Base-by-base conservation (phyloP, 352 stramenopile genomes). In the Phytophthora boehmeriae region DNA sequence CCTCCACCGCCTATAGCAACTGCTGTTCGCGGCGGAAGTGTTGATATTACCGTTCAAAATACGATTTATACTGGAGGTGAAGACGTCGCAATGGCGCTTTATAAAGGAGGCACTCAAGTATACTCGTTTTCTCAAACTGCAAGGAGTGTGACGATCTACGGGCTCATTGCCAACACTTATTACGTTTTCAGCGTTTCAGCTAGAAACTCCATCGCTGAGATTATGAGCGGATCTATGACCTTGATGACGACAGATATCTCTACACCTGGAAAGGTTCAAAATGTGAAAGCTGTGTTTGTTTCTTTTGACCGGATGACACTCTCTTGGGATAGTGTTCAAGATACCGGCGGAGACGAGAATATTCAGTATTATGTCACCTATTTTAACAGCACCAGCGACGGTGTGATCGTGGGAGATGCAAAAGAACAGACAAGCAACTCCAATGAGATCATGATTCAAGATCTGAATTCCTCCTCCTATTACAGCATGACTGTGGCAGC, bases 311-410 rank as follows among this genome's bases (percentile, higher is more conserved):
- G 65, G n/a, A 39, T 90, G 19, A 19, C 34, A 5, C 60, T 90
- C 3, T 34, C 34, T 8, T 90, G 80, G 80, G 49, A 73, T 11
- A 5, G 22, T 0, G 67, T 84, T 20, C 19, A 59, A 16, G 70
- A 88, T 52, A 81, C 58, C 2, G 80, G 80, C 8, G 80, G 80
- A 10, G 80, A 90, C 28, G 6, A 22, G 0, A 16, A n/a, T 11
- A 46, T 88, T 9, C 59, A 67, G 44, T 90, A 87, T 32, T 41
- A 78, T 2, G 59, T 88, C n/a, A 68, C 35, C 2, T 89, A 76
- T 16, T 81, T 73, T 17, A 56, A 63, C 17, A 76, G 63, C 25
- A 70, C 54, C 5, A 62, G 42, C 2, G 65, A 57, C 6, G 65
- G 68, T 2, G 32, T 53, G 4, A 50, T 32, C 32, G 20, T 53